Evolutionary conservation across 768 basidiomycete genomes (phyloP).

Genomic region (Mycena kentingensis): DNA sequence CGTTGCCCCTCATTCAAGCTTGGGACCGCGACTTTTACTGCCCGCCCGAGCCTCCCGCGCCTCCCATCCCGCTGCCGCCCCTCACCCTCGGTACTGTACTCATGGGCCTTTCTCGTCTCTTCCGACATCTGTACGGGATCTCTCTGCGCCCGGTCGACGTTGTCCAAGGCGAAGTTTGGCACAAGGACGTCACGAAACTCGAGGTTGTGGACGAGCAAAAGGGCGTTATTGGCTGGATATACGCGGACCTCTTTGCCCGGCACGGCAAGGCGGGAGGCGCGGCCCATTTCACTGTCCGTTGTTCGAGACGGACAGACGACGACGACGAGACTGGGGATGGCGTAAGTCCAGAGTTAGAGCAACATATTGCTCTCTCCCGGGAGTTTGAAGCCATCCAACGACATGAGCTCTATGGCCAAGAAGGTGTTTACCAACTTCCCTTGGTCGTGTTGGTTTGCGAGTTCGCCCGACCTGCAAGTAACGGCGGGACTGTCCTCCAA

Average conservation of each 20-base stretch:
- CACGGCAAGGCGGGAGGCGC: constrained; percentile 87
- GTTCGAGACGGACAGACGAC: constrained; percentile 88
- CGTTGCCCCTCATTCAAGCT: constrained; percentile 73
- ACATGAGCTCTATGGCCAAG: constrained; percentile 57
- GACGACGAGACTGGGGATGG: constrained; percentile 80
- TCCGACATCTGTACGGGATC: constrained; percentile 86
- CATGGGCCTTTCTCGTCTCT: constrained; percentile 87
- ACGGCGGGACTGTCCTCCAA: constrained; percentile 71
- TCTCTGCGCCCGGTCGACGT: constrained; percentile 71
- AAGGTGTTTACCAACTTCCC: constrained; percentile 83
- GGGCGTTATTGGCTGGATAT: constrained; percentile 92
- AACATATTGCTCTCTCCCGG: constrained; percentile 48
- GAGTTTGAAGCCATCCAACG: constrained; percentile 68
- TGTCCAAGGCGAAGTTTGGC: constrained; percentile 84
- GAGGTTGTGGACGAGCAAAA: constrained; percentile 89
- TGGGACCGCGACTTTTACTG: constrained; percentile 98
- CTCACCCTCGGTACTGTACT: constrained; percentile 90
- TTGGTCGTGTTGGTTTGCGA: constrained; percentile 91
- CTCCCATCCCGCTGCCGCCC: constrained; percentile 70
- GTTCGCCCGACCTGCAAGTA: constrained; percentile 64
- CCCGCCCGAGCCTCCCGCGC: constrained; percentile 73
- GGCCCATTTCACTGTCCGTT: constrained; percentile 97
- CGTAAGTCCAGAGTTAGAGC: constrained; percentile 39
- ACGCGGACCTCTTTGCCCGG: constrained; percentile 87
- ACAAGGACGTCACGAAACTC: constrained; percentile 83